phyloP scores from a whole-genome alignment of 2,329 filamentous ascomycete species.

The Talaromyces albobiverticillius region DNA sequence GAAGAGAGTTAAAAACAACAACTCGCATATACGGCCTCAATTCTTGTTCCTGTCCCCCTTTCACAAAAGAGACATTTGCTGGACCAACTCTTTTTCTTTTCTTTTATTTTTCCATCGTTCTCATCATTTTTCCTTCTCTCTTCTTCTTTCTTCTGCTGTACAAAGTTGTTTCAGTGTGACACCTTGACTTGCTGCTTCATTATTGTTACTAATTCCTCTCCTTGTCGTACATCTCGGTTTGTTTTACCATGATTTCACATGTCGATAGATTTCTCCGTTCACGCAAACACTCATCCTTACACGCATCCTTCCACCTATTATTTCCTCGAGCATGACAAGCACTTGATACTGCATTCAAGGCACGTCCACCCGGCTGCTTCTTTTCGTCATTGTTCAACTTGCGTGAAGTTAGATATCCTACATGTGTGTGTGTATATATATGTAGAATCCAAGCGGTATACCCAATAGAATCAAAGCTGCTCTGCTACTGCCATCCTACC shows the following conservation, averaged over 20 bases:
- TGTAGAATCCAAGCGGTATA: conserved; percentile 11
- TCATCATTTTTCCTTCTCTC: not conserved
- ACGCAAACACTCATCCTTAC: not conserved
- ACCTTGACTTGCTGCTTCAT: not conserved
- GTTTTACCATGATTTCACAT: conserved; percentile 11
- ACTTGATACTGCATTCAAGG: not conserved
- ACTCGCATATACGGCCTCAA: conserved; percentile 19
- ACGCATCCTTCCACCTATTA: not conserved
- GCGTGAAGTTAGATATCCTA: conserved; percentile 5
- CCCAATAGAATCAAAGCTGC: conserved; percentile 7
- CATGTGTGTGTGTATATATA: conserved; percentile 10
- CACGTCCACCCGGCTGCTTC: not conserved
- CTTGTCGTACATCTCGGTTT: conserved; percentile 18
- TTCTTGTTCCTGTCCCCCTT: not conserved
- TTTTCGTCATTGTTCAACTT: not conserved
- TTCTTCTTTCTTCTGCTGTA: not conserved
- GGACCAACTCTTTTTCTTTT: not conserved
- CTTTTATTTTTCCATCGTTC: not conserved
- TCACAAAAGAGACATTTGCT: not conserved
- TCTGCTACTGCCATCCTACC: not conserved
- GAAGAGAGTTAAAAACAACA: conserved; percentile 32
- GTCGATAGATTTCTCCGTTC: conserved; percentile 4
- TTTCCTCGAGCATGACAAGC: not conserved
- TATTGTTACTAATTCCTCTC: conserved; percentile 3
- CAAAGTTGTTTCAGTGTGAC: not conserved